Evolutionary conservation across 108 stramenopile genomes (phyloP).

Genomic region (Hondaea fermentalgiana): DNA sequence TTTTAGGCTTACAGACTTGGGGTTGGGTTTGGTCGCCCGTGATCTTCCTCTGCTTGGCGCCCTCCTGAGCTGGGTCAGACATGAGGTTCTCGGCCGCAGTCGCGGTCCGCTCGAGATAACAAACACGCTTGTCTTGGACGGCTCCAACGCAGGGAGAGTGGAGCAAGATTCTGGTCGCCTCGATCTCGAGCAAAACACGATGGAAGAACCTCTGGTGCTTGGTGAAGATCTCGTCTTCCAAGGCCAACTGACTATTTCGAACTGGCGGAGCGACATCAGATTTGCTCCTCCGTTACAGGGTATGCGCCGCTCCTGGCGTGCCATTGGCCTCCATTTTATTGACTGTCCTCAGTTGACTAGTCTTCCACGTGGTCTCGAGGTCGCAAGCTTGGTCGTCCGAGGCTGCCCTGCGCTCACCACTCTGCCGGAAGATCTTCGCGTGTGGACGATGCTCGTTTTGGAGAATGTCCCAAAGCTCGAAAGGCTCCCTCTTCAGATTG

Average conservation of each 20-base stretch:
- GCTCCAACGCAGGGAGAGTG: neutral
- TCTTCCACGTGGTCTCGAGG: neutral
- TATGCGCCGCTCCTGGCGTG: neutral
- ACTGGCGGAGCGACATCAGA: no score
- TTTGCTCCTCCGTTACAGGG: no score
- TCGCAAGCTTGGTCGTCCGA: neutral
- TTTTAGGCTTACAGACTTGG: neutral
- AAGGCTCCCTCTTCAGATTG: no score
- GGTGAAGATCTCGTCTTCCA: no score
- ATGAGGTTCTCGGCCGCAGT: neutral
- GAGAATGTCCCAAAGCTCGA: no score
- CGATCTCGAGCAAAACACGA: no score
- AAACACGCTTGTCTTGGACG: neutral
- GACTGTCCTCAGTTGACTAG: neutral
- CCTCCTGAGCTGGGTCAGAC: neutral
- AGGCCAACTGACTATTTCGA: no score
- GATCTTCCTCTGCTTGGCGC: neutral
- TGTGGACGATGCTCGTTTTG: no score
- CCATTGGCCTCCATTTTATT: neutral
- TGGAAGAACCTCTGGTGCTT: no score
- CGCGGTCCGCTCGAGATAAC: neutral
- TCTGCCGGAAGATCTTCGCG: no score
- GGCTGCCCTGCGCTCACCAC: neutral
- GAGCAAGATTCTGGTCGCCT: no score
- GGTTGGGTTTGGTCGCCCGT: neutral